Evolutionary conservation across 495 filamentous ascomycete genomes (phyloP).

Genomic region (Sordaria brevicollis): DNA sequence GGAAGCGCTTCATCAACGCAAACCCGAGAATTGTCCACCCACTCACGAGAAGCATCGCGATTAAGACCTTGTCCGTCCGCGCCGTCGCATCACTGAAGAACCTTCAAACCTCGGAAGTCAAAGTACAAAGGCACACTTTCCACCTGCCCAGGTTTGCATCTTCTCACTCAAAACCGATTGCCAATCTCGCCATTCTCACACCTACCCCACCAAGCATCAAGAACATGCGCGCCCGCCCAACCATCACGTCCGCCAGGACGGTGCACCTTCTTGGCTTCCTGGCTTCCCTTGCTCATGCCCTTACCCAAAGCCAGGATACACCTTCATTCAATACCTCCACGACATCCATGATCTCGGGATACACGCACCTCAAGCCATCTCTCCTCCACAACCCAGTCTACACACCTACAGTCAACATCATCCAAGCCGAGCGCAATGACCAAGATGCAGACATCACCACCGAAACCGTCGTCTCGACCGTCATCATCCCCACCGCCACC

Average conservation of each 20-base stretch:
- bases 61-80: too few relatives aligned
- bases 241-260: background rate
- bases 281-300: background rate
- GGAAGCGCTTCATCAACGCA: background rate
- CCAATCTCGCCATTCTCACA: background rate
- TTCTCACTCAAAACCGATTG: background rate
- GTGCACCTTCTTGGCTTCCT: background rate
- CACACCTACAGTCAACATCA: background rate
- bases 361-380: background rate
- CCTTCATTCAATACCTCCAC: background rate
- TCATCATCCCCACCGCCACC: background rate
- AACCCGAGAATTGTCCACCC: background rate
- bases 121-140: background rate
- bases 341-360: background rate
- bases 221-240: background rate
- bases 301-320: background rate
- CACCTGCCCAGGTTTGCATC: background rate
- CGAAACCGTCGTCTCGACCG: background rate
- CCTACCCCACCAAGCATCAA: background rate
- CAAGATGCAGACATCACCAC: background rate
- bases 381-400: background rate
- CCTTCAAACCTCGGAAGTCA: too few relatives aligned
- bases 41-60: too few relatives aligned
- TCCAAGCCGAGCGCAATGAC: background rate
- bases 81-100: too few relatives aligned